Base-by-base conservation (phyloP, 345 rosid species). In the Arabidopsis thaliana region DNA sequence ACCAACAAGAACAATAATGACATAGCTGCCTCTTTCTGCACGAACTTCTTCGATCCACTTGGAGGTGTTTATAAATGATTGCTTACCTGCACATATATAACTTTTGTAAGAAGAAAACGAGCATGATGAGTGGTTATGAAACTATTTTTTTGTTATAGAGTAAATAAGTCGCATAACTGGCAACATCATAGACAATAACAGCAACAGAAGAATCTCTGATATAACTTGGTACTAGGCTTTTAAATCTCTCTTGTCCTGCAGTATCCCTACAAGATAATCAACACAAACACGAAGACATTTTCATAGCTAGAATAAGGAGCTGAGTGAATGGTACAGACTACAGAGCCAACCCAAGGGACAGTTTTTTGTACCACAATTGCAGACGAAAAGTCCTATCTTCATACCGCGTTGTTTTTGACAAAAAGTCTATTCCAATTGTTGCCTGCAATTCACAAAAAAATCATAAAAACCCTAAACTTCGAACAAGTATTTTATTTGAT, bases 171-270 rank as follows among this genome's bases (percentile, higher is more conserved):
- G 85, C 2, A 1, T 60, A 88, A 88, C 96, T 88, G 1, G 96
- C 83, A n/a, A 93, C 98, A 73, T 93, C 98, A 79, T 90, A 90
- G 65, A 84, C 96, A 40, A 90, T 86, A 46, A 93, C 90, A 58
- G 96, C 98, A 64, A 90, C 95, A 59, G 95, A 88, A 71, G 96
- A 93, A 83, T 88, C 95, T 80, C 93, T 79, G 30, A 90, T 93
- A 59, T 90, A 90, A 80, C 96, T 88, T 7, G 96, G 91, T 65
- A 93, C 89, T 10, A 90, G 82, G 80, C 94, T 93, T 79, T 96
- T 79, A 67, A 93, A 93, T 69, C 96, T 86, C 87, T 90, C 98
- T 75, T 93, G 94, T 37, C 98, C 96, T 24, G 98, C 95, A 23
- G 96, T 90, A 72, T 93, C 97, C 96, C 96, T 92, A 79, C 41